These are phyloP conservation scores for Mycena leptocephala DNA, from an alignment of 768 basidiomycete species.

Conservation along the genomic window DNA sequence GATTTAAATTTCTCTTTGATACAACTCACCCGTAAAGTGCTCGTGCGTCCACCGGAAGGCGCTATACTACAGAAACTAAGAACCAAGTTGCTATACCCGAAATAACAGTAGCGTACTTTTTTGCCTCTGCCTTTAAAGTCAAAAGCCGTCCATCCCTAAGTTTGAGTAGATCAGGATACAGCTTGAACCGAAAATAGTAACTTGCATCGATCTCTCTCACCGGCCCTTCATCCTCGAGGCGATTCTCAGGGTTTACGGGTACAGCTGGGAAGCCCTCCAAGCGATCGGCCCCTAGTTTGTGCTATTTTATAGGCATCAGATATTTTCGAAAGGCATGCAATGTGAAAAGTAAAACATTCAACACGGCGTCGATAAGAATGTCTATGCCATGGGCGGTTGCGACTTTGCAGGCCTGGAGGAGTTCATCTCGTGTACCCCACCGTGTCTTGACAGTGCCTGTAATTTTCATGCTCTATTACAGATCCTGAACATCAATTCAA, in stretches of 20 bases:
- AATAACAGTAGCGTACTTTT: conserved; percentile 63
- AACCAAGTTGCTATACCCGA: background rate
- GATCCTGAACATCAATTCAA: background rate
- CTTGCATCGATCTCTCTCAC: conserved; percentile 78
- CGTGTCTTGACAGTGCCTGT: conserved; percentile 70
- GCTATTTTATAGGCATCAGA: conserved; percentile 57
- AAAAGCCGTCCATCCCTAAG: conserved; percentile 87
- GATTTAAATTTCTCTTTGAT: background rate
- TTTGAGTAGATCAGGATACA: background rate
- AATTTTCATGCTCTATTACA: background rate
- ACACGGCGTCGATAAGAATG: conserved; percentile 88
- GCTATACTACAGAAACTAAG: conserved; percentile 71
- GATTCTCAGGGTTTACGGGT: conserved; percentile 79
- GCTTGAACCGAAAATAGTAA: background rate
- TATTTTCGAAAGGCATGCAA: background rate
- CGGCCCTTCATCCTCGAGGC: conserved; percentile 73
- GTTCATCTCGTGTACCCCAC: conserved; percentile 91
- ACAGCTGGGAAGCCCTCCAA: conserved; percentile 79
- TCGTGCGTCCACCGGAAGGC: conserved; percentile 80
- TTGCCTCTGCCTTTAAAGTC: conserved; percentile 84
- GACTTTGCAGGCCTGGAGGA: conserved; percentile 76
- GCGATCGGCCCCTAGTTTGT: conserved; percentile 90
- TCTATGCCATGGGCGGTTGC: conserved; percentile 82
- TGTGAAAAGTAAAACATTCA: conserved; percentile 76
- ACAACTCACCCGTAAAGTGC: conserved; percentile 79